Conservation (phyloP, 148 eudicot species). For the Heliamphora exappendiculata region DNA sequence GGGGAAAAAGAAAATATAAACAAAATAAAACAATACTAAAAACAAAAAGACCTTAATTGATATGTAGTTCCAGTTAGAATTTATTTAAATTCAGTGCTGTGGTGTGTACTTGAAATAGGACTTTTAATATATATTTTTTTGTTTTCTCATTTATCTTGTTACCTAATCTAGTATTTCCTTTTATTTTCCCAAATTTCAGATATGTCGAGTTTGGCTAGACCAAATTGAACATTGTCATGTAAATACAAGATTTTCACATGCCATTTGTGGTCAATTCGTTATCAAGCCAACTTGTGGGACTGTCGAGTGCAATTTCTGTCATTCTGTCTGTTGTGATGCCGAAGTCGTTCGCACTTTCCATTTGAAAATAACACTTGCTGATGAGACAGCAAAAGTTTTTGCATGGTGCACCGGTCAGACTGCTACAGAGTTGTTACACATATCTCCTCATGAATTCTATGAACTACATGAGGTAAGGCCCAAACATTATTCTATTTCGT, state of each 20-base stretch:
- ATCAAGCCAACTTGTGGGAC: constrained; percentile 32
- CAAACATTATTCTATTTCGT: not conserved
- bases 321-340: constrained; percentile 34
- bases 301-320: constrained; percentile 62
- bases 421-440: constrained; percentile 82
- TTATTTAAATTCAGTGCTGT: no score
- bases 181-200: constrained; percentile 33
- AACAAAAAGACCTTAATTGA: not conserved
- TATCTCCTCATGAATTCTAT: constrained; percentile 81
- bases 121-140: constrained; percentile 7
- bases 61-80: not conserved
- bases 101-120: no score
- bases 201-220: constrained; percentile 75
- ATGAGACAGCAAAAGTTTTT: constrained; percentile 57
- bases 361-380: constrained; percentile 66
- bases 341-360: constrained; percentile 59
- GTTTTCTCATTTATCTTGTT: constrained; percentile 3
- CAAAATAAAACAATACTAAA: not conserved
- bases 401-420: constrained; percentile 92
- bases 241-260: constrained; percentile 59
- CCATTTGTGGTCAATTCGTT: constrained; percentile 67
- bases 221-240: constrained; percentile 75
- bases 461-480: constrained; percentile 75
- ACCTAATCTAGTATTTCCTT: not conserved
- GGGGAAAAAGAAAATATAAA: not conserved